Evolutionary conservation across 805 yeast genomes (phyloP).

Genomic region (Cephaloascus fragrans): DNA sequence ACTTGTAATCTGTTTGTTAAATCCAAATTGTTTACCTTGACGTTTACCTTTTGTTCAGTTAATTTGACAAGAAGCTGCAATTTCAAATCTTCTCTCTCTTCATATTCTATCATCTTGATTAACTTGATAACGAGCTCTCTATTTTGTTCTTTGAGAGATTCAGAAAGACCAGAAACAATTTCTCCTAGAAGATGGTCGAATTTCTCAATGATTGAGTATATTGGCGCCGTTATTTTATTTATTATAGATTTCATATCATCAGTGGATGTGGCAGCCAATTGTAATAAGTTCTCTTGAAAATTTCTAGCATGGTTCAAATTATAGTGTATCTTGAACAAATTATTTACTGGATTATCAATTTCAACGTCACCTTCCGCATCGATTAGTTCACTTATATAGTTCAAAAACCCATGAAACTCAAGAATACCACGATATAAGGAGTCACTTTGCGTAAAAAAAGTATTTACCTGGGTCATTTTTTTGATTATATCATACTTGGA

Average conservation of each 20-base stretch:
- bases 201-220: constrained; percentile 36
- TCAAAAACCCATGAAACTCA: constrained; percentile 40
- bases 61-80: constrained; percentile 19
- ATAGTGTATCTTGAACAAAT: constrained; percentile 60
- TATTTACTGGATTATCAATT: constrained; percentile 38
- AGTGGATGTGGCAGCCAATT: constrained; percentile 28
- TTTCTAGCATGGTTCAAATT: constrained; percentile 63
- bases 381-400: constrained; percentile 42
- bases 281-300: constrained; percentile 63
- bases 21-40: constrained; percentile 13
- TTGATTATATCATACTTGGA: constrained; percentile 61
- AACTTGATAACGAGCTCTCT: constrained; percentile 57
- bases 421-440: constrained; percentile 54
- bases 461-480: constrained; percentile 57
- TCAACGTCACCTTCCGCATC: constrained; percentile 29
- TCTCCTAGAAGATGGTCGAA: constrained; percentile 60
- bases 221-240: constrained; percentile 41
- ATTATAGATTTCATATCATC: constrained; percentile 65
- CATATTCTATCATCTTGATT: constrained; percentile 71
- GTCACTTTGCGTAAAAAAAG: constrained; percentile 63
- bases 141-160: constrained; percentile 63
- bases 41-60: constrained; percentile 5
- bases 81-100: constrained; percentile 69
- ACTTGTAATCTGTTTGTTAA: constrained; percentile 29
- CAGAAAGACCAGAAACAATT: constrained; percentile 62